A percentile compares a stretch with the other conserved stretches of the same genome.
These are phyloP conservation scores for Hyphopichia burtonii DNA, from an alignment of 1,139 yeast species.

Conservation along the genomic window DNA sequence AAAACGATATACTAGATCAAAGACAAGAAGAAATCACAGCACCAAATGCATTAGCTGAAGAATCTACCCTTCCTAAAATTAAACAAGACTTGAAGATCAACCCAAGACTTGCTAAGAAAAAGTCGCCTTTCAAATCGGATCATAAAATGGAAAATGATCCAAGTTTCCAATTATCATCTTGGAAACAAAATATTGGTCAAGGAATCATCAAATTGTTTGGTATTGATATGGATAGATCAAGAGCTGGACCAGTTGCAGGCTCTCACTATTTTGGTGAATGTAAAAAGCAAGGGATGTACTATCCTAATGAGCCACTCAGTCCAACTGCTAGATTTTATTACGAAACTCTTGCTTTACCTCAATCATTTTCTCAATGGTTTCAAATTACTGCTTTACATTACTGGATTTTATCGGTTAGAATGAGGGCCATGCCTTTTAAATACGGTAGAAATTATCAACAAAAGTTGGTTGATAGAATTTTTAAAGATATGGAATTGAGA, in stretches of 20 bases:
- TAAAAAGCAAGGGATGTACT: slow-evolving; percentile 78
- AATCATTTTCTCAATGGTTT: slow-evolving; percentile 91
- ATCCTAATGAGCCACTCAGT: slow-evolving; percentile 65
- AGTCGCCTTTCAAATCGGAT: slow-evolving; percentile 51
- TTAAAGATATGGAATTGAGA: slow-evolving; percentile 84
- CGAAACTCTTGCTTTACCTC: slow-evolving; percentile 76
- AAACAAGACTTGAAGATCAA: slow-evolving; percentile 39
- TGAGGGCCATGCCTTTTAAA: slow-evolving; percentile 93
- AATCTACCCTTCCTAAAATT: slow-evolving; percentile 48
- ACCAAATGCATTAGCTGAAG: slow-evolving; percentile 47
- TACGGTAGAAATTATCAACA: slow-evolving; percentile 90
- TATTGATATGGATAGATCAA: slow-evolving; percentile 86
- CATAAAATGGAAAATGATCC: slow-evolving; percentile 58
- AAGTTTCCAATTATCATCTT: slow-evolving; percentile 57
- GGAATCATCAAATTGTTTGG: slow-evolving; percentile 61
- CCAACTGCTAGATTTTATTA: slow-evolving; percentile 71
- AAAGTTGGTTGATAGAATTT: slow-evolving; percentile 83
- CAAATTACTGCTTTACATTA: slow-evolving; percentile 88
- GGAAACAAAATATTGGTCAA: slow-evolving; percentile 76
- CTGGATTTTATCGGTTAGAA: slow-evolving; percentile 91
- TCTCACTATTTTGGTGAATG: slow-evolving; percentile 83
- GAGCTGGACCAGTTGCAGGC: slow-evolving; percentile 95
- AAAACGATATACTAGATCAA: slow-evolving; percentile 16
- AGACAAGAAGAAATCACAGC: slow-evolving; percentile 28
- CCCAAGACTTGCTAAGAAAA: slow-evolving; percentile 42